phyloP scores from a whole-genome alignment of 805 yeast genomes.

The Saccharomyces paradoxus region DNA sequence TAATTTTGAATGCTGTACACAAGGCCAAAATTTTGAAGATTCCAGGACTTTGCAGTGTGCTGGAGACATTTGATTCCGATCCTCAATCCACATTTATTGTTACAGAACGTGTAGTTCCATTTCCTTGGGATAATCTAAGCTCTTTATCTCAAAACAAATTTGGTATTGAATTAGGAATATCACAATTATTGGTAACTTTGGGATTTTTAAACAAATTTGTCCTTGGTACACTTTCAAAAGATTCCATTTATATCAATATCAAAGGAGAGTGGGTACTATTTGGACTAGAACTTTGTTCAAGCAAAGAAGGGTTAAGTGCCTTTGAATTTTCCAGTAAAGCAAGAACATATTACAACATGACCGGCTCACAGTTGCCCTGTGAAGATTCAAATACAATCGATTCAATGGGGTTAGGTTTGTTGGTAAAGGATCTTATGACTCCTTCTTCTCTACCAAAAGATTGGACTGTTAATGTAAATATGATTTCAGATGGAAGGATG shows the following conservation, averaged over 20 bases:
- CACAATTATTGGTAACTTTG: slow-evolving; percentile 20
- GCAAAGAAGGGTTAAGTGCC: slow-evolving; percentile 26
- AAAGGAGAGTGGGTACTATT: slow-evolving; percentile 79
- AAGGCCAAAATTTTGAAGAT: slow-evolving; percentile 22
- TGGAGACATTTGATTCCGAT: slow-evolving; percentile 25
- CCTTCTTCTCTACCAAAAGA: slow-evolving; percentile 32
- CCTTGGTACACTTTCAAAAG: slow-evolving; percentile 53
- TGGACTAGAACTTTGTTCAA: slow-evolving; percentile 54
- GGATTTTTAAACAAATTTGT: slow-evolving; percentile 34
- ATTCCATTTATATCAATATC: slow-evolving; percentile 56
- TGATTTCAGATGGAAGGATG: slow-evolving; percentile 15
- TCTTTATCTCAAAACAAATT: slow-evolving; percentile 9
- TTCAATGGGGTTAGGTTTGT: slow-evolving; percentile 19
- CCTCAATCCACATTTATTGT: slow-evolving; percentile 20
- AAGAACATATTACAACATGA: slow-evolving; percentile 5
- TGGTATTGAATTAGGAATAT: slow-evolving; percentile 20
- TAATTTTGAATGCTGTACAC: slow-evolving; percentile 21
- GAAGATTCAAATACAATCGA: slow-evolving; percentile 34
- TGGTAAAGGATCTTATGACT: slow-evolving; percentile 35
- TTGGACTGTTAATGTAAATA: slow-evolving; percentile 22
- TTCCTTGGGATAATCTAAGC: slow-evolving; percentile 11
- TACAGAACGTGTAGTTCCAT: slow-evolving; percentile 22
- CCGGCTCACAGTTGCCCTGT: slow-evolving; percentile 10
- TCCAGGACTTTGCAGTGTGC: slow-evolving; percentile 26
- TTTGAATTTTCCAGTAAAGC: slow-evolving; percentile 6